Evolutionary conservation across 23 red algal genomes (phyloP), one percentile per base, ranked within the genome.

Genomic region (Rhodosorus marinus): DNA sequence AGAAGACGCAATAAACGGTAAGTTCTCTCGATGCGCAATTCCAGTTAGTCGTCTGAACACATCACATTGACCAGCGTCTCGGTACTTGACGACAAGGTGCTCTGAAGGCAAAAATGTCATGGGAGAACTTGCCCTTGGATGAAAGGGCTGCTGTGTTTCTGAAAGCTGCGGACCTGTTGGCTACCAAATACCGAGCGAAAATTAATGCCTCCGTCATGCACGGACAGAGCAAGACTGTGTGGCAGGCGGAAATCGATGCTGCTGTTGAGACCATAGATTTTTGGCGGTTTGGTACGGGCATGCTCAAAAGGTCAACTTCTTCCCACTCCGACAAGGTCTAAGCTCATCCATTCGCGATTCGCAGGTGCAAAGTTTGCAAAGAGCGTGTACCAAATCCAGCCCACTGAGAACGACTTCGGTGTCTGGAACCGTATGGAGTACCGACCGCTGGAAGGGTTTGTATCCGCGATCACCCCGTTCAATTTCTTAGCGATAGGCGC

Each of bases 221-320:
- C 3, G 72, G 60, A 5, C 43, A 68, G 52, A 48, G 57, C n/a
- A 77, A 77, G 59, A 77, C 57, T 23, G 72, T 36, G 1, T 77
- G 43, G 45, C 72, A 77, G 62, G 72, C 72, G 2, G 72, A 77
- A 24, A 77, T 77, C 42, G 72, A 77, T 35, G 60, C 72, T 0
- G 72, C 59, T 4, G 72, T 66, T 8, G 72, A 77, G 40, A 77
- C 72, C 17, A 66, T 66, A 20, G 72, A 77, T 23, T 77, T 77
- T 31, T 77, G 72, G 72, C 50, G 72, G 23, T 77, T 77, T 29
- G 72, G 59, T 43, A 17, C 38, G 35, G 41, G 63, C 63, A 0
- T 47, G 32, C 41, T 38, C 49, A 33, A 33, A 19, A 22, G 32
- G 19, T 61, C 33, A 46, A 14, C 43, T 40, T n/a, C 28, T 27